Evolutionary conservation across 2,329 filamentous ascomycete species (phyloP).

Genomic region (Xylaria hypoxylon): DNA sequence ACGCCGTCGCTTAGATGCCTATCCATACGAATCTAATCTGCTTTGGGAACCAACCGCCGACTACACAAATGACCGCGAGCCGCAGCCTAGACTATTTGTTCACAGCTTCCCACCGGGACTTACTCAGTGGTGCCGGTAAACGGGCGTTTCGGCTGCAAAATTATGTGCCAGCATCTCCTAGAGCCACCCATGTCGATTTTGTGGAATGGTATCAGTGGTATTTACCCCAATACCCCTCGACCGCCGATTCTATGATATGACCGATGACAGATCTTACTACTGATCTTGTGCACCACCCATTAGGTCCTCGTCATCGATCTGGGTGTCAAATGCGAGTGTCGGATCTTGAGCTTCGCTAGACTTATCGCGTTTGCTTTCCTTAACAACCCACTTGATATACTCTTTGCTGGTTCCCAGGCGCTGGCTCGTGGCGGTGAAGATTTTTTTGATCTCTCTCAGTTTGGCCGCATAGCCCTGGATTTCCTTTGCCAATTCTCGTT

Average conservation of each 20-base stretch:
- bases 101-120: not conserved
- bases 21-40: not conserved
- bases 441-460: conserved; percentile 59
- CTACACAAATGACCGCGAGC: not conserved
- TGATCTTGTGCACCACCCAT: conserved; percentile 60
- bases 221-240: no score
- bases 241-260: no score
- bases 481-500: conserved; percentile 62
- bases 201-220: not conserved
- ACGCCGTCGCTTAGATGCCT: conserved; percentile 24
- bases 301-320: conserved; percentile 70
- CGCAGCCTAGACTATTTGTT: not conserved
- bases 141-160: not conserved
- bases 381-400: conserved; percentile 62
- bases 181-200: not conserved
- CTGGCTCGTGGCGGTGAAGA: conserved; percentile 65
- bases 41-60: not conserved
- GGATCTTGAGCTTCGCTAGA: conserved; percentile 54
- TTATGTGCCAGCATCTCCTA: not conserved
- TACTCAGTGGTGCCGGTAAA: not conserved
- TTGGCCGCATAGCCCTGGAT: conserved; percentile 57
- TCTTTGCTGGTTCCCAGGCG: conserved; percentile 67
- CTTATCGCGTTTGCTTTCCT: conserved; percentile 57
- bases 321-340: conserved; percentile 58
- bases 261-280: not conserved